phyloP scores from a whole-genome alignment of 257 asterid species.

The Perilla frutescens region DNA sequence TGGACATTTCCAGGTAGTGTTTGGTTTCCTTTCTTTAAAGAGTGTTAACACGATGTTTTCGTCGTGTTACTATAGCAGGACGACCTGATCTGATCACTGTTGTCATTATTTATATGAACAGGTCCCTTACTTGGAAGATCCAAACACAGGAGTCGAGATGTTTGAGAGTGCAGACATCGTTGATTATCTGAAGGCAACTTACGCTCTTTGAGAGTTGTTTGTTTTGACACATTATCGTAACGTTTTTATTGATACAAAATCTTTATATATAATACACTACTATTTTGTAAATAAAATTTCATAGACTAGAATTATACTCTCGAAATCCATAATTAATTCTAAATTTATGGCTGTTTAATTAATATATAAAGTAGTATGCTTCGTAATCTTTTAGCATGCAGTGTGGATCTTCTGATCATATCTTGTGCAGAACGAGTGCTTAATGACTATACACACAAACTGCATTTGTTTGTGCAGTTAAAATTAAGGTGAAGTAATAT shows the following conservation, averaged over 20 bases:
- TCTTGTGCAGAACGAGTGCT: no score
- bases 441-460: no score
- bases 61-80: slow-evolving; percentile 2
- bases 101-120: slow-evolving; percentile 30
- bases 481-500: not conserved
- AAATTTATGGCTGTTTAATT: no score
- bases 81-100: not conserved
- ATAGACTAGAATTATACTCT: not conserved
- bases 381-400: no score
- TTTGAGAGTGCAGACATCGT: slow-evolving; percentile 94
- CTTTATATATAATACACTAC: not conserved
- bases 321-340: not conserved
- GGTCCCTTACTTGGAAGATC: slow-evolving; percentile 96
- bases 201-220: slow-evolving; percentile 54
- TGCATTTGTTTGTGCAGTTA: no score
- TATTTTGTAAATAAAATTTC: not conserved
- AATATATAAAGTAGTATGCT: no score
- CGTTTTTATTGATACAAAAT: slow-evolving; percentile 15
- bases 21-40: not conserved
- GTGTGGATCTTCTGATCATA: no score
- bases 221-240: not conserved
- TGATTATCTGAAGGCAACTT: slow-evolving; percentile 80
- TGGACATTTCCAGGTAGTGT: slow-evolving; percentile 84
- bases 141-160: slow-evolving; percentile 90
- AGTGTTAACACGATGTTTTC: not conserved